Evolutionary conservation across 768 basidiomycete species (phyloP), one percentile per base, ranked within the genome.

Genomic region (Lyophyllum semitale): DNA sequence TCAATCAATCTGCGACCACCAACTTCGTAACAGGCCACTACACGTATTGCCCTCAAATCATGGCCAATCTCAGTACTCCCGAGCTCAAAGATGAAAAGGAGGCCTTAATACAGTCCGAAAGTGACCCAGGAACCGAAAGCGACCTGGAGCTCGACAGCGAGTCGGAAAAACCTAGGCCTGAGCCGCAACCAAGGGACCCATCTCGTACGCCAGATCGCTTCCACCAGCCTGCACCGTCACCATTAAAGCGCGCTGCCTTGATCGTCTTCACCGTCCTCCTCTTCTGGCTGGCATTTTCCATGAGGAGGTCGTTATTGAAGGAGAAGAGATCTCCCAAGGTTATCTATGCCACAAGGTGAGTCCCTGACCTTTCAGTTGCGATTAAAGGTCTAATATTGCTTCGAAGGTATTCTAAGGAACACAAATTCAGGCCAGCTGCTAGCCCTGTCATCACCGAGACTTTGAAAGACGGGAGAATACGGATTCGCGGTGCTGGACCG

Each of bases 361-460:
- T 51, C 12, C 7, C 43, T 45, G 22, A 47, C 49, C 40, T 35
- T 43, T 29, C 33, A 37, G n/a, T 18, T 12, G 44, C 40, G 22
- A 17, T 37, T 51, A 13, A 18, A 29, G 40, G 41, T 27, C 12
- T 17, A 37, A 18, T 35, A 3, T 18, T 15, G 47, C 52, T 30
- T 6, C 40, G 13, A 53, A 27, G 93, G 58, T 95, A 94, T 66
- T 93, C 90, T 12, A 86, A 88, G 57, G 87, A 92, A 63, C 82
- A 81, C 74, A 91, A 87, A 69, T 93, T 81, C 66, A 77, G 92
- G 22, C 92, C 93, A 0, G 92, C 93, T 11, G 91, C 92, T 6
- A 92, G 89, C 56, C 91, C 93, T 11, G 74, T 94, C 40, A 79
- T 94, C 60, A 93, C 89, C 0, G 89, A 93, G 65, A 79, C 74